phyloP scores from a whole-genome alignment of 805 yeast genomes.

The Zygoascus flipseniorum region DNA sequence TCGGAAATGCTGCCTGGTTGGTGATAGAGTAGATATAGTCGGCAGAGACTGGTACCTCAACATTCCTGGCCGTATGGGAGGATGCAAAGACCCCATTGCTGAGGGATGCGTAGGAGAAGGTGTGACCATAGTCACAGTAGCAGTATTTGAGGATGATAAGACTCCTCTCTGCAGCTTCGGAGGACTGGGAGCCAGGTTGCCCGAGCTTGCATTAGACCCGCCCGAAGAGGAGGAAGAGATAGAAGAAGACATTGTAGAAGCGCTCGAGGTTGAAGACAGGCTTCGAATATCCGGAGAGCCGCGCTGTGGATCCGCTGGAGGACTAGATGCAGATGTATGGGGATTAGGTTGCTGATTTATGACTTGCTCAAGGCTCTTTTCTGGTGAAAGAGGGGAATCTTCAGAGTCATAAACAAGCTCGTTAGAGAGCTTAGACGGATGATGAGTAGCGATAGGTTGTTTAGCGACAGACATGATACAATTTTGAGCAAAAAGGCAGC shows the following conservation, averaged over 20 bases:
- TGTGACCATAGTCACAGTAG: background rate
- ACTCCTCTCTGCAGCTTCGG: background rate
- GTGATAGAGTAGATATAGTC: slow-evolving; percentile 21
- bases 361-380: background rate
- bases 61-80: slow-evolving; percentile 21
- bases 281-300: background rate
- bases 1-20: slow-evolving; percentile 30
- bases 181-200: background rate
- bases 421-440: background rate
- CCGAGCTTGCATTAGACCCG: background rate
- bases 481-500: too few relatives aligned
- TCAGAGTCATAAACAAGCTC: background rate
- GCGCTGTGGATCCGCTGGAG: background rate
- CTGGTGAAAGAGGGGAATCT: background rate
- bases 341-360: background rate
- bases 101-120: background rate
- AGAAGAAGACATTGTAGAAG: background rate
- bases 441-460: background rate
- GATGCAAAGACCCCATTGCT: background rate
- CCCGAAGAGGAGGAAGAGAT: background rate
- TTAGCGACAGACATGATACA: too few relatives aligned
- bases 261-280: background rate
- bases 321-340: background rate
- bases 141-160: background rate
- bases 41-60: slow-evolving; percentile 30